phyloP scores from a whole-genome alignment of 2,329 filamentous ascomycete species.

The Trichoderma semiorbis region DNA sequence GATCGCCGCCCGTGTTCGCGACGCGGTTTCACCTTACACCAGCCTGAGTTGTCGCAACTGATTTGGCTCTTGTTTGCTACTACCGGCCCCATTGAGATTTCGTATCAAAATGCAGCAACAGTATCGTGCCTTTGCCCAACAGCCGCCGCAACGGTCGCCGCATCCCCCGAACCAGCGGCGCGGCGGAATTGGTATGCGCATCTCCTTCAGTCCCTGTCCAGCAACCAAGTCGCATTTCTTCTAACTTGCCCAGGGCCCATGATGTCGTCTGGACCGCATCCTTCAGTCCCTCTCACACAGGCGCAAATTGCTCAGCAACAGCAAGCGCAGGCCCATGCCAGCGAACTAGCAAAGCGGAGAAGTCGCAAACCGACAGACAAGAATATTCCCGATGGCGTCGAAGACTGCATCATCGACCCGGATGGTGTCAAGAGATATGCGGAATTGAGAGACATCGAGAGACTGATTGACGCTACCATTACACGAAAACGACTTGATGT shows the following conservation, averaged over 20 bases:
- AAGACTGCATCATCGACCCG: slow-evolving; percentile 70
- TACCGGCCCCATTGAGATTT: background rate
- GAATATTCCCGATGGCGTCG: slow-evolving; percentile 86
- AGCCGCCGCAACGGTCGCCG: slow-evolving; percentile 47
- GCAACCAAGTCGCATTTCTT: background rate
- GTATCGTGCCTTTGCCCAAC: slow-evolving; percentile 51
- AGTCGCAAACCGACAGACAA: slow-evolving; percentile 92
- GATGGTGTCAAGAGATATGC: slow-evolving; percentile 81
- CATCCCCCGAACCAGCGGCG: slow-evolving; percentile 48
- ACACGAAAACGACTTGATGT: slow-evolving; percentile 92
- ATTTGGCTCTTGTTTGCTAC: background rate
- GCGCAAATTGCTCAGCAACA: slow-evolving; percentile 53
- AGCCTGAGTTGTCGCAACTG: background rate
- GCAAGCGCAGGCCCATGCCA: slow-evolving; percentile 50
- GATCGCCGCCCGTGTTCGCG: background rate
- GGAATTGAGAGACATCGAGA: slow-evolving; percentile 80
- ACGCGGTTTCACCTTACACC: slow-evolving; percentile 10
- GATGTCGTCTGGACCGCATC: slow-evolving; percentile 53
- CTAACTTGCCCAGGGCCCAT: slow-evolving; percentile 45
- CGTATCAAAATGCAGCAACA: slow-evolving; percentile 47
- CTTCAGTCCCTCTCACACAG: slow-evolving; percentile 49
- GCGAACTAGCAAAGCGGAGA: slow-evolving; percentile 71
- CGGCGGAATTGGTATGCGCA: slow-evolving; percentile 50
- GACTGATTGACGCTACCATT: slow-evolving; percentile 85
- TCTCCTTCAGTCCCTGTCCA: background rate